Percentiles rank a stretch among this genome's conserved stretches.
Evolutionary conservation across 331 rosid genomes (phyloP).

Genomic region (Malus hybrid): DNA sequence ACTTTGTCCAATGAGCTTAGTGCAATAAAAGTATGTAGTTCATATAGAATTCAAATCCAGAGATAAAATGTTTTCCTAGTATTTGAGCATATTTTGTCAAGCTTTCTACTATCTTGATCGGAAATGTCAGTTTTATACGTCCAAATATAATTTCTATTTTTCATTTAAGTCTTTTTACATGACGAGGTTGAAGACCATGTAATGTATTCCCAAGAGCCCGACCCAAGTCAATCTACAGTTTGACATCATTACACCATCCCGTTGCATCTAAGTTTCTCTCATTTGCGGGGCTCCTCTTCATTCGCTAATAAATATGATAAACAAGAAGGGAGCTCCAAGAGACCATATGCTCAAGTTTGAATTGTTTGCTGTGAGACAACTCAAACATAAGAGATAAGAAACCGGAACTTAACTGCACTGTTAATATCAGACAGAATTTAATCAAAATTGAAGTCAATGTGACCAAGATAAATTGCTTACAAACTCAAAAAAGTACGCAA

Average conservation of each 20-base stretch:
- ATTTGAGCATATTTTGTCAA: neutral
- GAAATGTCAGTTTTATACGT: no score
- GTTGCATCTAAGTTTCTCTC: neutral
- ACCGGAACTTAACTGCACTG: neutral
- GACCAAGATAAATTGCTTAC: neutral
- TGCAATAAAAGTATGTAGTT: constrained; percentile 17
- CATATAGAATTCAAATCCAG: no score
- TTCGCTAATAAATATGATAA: neutral
- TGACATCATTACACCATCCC: neutral
- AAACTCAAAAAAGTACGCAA: neutral
- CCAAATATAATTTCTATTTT: neutral
- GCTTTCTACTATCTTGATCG: neutral
- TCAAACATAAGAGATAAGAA: neutral
- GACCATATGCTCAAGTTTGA: neutral
- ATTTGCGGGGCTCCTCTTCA: neutral
- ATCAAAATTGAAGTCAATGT: neutral
- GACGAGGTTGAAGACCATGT: no score
- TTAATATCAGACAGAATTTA: neutral
- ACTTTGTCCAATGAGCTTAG: constrained; percentile 11
- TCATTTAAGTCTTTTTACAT: no score
- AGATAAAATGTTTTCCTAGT: no score
- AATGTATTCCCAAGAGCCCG: no score
- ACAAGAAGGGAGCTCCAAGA: neutral
- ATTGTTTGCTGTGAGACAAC: neutral
- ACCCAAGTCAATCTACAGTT: neutral